Evolutionary conservation across 2,329 filamentous ascomycete genomes (phyloP).

Genomic region (Paracoccidioides brasiliensis): DNA sequence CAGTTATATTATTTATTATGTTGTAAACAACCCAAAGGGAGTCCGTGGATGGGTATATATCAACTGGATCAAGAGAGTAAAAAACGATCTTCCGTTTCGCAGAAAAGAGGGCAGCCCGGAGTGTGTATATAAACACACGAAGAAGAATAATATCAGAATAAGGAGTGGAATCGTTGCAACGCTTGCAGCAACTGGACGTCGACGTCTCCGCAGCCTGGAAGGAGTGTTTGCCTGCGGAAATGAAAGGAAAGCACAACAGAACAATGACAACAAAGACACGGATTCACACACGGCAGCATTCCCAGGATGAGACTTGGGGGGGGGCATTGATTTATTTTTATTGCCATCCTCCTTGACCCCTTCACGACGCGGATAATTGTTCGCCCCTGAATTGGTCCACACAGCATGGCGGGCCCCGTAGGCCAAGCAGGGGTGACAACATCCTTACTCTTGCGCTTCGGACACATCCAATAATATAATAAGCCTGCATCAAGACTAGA

Average conservation of each 20-base stretch:
- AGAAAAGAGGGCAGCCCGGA: not conserved
- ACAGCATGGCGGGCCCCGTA: too few species aligned
- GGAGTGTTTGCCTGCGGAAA: not conserved
- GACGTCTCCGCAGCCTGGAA: not conserved
- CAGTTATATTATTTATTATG: too few species aligned
- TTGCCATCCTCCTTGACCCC: too few species aligned
- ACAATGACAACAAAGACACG: not conserved
- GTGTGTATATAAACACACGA: too few species aligned
- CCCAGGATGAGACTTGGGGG: too few species aligned
- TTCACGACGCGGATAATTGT: too few species aligned
- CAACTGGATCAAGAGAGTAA: constrained; percentile 8
- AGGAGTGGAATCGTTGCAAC: not conserved
- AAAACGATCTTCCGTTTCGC: not conserved
- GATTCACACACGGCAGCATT: not conserved
- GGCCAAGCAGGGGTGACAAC: too few species aligned
- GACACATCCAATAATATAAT: too few species aligned
- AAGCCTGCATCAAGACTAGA: too few species aligned
- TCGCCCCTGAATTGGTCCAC: too few species aligned
- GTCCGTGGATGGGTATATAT: constrained; percentile 8
- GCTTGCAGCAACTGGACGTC: not conserved
- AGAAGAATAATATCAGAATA: not conserved
- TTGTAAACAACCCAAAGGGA: not conserved
- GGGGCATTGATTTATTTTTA: too few species aligned
- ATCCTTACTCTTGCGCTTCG: too few species aligned
- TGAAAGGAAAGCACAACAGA: not conserved